Base-by-base conservation (phyloP, 179 eudicot species). In the Carnegiea gigantea region DNA sequence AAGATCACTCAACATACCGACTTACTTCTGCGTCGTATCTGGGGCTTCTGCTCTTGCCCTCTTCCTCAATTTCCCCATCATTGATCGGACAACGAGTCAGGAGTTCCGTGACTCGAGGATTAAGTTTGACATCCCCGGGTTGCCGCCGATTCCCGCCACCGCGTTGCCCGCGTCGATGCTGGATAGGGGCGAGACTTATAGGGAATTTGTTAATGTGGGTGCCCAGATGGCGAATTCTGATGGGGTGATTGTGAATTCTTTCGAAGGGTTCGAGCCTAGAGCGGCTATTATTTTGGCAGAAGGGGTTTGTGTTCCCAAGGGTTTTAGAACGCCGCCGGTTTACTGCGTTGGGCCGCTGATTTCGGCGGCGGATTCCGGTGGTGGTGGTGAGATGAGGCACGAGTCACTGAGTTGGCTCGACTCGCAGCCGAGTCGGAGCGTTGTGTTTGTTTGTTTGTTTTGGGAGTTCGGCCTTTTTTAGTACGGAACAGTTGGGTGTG, bases 381-480 rank as follows among this genome's bases (percentile, higher is more conserved):
- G n/a, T 57, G 18, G 44, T 4, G 77, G 77, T 3, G 12, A 14
- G 23, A 30, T 15, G 12, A 67, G 24, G 14, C 82, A 84, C 1
- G 89, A 85, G 70, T 91, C 93, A 67, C 21, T 92, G 71, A 57
- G 20, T 0, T 91, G 97, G 94, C 87, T 91, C 1, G 90, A 90
- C 78, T 44, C 51, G 6, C 90, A 92, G 40, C 94, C 90, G 13
- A 86, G 82, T 3, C 73, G 77, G 48, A 89, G 91, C 43, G 97
- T 91, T 3, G 87, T 90, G 26, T 91, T 79, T 71, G 88, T 24
- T 92, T 91, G 79, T 92, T 5, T 86, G 88, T 24, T 92, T 91
- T 13, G 94, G 97, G 6, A 89, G 91, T n/a, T 20, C 70, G 38
- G 93, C 92, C 0, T 11, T 83, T 46, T 88, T 91, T 6, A 53